phyloP scores from a whole-genome alignment of 768 basidiomycete genomes.

The Boletus edulis region DNA sequence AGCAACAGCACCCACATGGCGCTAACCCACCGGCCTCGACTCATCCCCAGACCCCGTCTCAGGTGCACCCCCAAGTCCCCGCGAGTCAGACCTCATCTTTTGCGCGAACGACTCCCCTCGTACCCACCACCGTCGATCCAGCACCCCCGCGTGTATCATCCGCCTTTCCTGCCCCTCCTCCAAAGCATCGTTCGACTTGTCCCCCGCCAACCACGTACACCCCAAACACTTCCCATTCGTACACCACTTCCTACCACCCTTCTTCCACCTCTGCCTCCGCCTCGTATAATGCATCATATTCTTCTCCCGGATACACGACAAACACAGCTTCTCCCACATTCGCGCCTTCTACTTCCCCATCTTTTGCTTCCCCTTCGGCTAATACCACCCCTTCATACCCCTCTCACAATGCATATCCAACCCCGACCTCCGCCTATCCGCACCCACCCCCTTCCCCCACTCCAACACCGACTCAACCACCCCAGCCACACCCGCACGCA shows the following conservation, averaged over 20 bases:
- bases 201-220: conserved; percentile 22
- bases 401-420: conserved; percentile 18
- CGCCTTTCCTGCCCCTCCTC: conserved; percentile 12
- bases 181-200: conserved; percentile 22
- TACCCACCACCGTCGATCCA: conserved; percentile 29
- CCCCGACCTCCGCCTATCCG: conserved; percentile 29
- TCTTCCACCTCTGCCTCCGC: conserved; percentile 19
- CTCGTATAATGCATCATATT: conserved; percentile 21
- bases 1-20: conserved; percentile 23
- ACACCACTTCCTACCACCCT: conserved; percentile 11
- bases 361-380: conserved; percentile 15
- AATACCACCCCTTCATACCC: conserved; percentile 13
- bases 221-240: conserved; percentile 14
- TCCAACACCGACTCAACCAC: conserved; percentile 28
- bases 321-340: conserved; percentile 25
- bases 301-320: conserved; percentile 19
- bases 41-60: conserved; percentile 18
- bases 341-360: conserved; percentile 18
- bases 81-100: conserved; percentile 17
- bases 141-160: conserved; percentile 7
- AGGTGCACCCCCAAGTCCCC: conserved; percentile 15
- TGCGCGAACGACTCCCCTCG: conserved; percentile 27
- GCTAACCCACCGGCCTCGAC: conserved; percentile 7
- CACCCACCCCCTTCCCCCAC: conserved; percentile 30
- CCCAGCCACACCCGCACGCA: conserved; percentile 17